A percentile compares a stretch with the other conserved stretches of the same genome.
phyloP scores from a whole-genome alignment of 129 eudicot genomes.

The Lactuca saligna region DNA sequence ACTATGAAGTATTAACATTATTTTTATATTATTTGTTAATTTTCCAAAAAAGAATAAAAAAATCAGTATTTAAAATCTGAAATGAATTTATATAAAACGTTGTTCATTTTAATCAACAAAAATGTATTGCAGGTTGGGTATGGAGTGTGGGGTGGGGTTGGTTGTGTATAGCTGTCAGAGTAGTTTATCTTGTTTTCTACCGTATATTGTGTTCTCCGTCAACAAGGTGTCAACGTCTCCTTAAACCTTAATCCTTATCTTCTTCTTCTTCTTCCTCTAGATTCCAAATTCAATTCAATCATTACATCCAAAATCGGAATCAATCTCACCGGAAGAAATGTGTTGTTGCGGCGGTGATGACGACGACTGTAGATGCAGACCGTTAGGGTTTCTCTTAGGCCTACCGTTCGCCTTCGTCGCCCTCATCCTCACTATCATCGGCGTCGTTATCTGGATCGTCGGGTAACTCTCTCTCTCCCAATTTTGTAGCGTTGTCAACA shows the following conservation, averaged over 20 bases:
- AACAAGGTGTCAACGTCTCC: constrained; percentile 3
- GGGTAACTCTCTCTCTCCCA: constrained; percentile 42
- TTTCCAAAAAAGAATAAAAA: no score
- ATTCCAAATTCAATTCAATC: background rate
- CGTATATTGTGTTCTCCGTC: constrained; percentile 39
- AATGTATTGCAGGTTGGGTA: background rate
- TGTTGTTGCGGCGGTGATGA: constrained; percentile 38
- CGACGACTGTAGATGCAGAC: constrained; percentile 63
- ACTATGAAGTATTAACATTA: no score
- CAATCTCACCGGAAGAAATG: constrained; percentile 4
- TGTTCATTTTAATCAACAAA: background rate
- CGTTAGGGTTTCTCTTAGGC: constrained; percentile 73
- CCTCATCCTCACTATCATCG: constrained; percentile 66
- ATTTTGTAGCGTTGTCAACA: background rate
- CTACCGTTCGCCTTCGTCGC: constrained; percentile 79
- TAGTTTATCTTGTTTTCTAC: constrained; percentile 8
- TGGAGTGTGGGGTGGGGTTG: background rate
- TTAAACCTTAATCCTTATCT: background rate
- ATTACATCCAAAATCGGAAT: background rate
- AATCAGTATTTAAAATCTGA: no score
- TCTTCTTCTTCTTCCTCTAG: constrained; percentile 3
- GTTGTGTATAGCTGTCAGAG: constrained; percentile 16
- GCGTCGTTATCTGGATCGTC: constrained; percentile 74
- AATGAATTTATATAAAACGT: no score
- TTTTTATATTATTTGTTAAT: no score